A percentile compares a stretch with the other conserved stretches of the same genome.
phyloP scores from a whole-genome alignment of 257 asterid species.

The Scutellaria minor region DNA sequence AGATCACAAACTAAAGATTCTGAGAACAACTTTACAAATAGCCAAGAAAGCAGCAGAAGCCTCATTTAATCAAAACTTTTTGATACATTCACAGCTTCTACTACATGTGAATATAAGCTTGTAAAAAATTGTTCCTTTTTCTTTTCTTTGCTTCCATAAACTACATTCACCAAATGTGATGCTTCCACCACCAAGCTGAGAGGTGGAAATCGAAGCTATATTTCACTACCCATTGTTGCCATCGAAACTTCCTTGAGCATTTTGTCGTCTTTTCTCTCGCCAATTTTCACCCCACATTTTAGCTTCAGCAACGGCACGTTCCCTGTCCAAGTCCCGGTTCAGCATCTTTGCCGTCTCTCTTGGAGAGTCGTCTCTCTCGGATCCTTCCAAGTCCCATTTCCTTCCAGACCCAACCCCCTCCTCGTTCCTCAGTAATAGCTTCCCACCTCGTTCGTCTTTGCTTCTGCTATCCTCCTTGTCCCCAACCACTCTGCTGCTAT shows the following conservation, averaged over 20 bases:
- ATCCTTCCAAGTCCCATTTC: constrained; percentile 79
- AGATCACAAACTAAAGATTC: neutral
- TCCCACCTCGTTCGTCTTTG: constrained; percentile 62
- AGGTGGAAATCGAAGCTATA: neutral
- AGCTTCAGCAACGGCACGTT: constrained; percentile 97
- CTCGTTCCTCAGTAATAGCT: constrained; percentile 58
- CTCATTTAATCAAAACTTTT: constrained; percentile 3
- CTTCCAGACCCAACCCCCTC: constrained; percentile 79
- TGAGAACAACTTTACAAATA: constrained; percentile 6
- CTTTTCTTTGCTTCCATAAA: neutral
- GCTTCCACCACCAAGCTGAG: constrained; percentile 10
- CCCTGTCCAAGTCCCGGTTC: constrained; percentile 80
- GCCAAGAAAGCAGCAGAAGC: constrained; percentile 14
- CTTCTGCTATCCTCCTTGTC: constrained; percentile 55
- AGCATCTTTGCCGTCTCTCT: constrained; percentile 68
- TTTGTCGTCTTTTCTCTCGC: constrained; percentile 84
- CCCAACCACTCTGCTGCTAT: constrained; percentile 35
- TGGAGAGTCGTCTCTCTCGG: constrained; percentile 85
- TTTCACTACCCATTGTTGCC: constrained; percentile 50
- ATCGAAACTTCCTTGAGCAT: constrained; percentile 66
- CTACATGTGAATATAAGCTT: constrained; percentile 15
- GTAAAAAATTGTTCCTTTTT: too few species aligned
- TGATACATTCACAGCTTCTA: neutral
- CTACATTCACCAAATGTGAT: neutral
- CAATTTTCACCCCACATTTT: constrained; percentile 99